Conservation (phyloP, 208 protist species). For the Leishmania braziliensis region DNA sequence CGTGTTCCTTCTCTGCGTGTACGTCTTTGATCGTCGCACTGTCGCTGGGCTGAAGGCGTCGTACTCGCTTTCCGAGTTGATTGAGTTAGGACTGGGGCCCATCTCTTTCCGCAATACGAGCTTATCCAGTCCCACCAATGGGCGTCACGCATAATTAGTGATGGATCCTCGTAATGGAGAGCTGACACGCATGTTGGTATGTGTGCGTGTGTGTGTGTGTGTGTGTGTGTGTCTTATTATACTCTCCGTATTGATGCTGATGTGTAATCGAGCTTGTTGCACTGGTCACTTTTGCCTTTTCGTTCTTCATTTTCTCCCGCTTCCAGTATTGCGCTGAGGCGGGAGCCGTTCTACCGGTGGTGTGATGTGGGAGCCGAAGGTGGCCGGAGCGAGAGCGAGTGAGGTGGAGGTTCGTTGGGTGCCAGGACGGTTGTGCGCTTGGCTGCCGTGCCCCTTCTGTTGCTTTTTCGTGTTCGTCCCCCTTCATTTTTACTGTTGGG, state of each 20-base stretch:
- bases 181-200: not conserved
- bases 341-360: not conserved
- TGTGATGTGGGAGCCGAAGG: constrained; percentile 4
- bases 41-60: constrained; percentile 7
- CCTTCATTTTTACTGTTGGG: no score
- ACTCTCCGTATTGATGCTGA: not conserved
- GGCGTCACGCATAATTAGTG: constrained; percentile 10
- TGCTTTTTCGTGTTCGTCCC: not conserved
- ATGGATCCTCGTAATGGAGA: not conserved
- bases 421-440: not conserved
- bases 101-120: constrained; percentile 64
- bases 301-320: not conserved
- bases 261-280: not conserved
- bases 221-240: not conserved
- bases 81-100: constrained; percentile 48
- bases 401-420: not conserved
- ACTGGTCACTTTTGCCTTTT: not conserved
- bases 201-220: not conserved
- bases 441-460: not conserved
- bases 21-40: constrained; percentile 66
- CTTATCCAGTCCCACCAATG: constrained; percentile 42
- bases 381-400: not conserved
- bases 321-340: not conserved
- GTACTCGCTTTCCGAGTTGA: constrained; percentile 38
- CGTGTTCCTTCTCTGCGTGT: constrained; percentile 67